Evolutionary conservation across 805 yeast species (phyloP).

Genomic region (Candida gorgasii): DNA sequence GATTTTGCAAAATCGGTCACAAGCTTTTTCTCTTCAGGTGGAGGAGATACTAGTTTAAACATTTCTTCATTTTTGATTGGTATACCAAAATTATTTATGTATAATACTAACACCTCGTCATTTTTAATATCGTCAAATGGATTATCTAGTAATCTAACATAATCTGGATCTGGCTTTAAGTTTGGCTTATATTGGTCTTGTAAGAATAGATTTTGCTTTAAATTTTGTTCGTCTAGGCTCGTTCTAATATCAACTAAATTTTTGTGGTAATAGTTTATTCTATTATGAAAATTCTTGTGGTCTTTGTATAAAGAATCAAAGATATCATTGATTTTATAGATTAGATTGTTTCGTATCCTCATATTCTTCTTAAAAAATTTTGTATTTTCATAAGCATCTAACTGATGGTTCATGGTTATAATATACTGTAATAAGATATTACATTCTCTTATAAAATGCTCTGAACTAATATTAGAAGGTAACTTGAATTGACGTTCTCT

Average conservation of each 20-base stretch:
- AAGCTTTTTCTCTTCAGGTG: slow-evolving; percentile 1
- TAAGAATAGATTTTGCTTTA: slow-evolving; percentile 16
- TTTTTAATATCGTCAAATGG: slow-evolving; percentile 15
- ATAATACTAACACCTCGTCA: slow-evolving; percentile 11
- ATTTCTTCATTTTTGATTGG: slow-evolving; percentile 10
- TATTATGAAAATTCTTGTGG: slow-evolving; percentile 23
- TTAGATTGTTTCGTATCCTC: slow-evolving; percentile 27
- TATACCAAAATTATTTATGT: slow-evolving; percentile 13
- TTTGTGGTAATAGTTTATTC: slow-evolving; percentile 23
- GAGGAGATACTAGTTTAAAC: slow-evolving; percentile 4
- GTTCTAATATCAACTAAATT: slow-evolving; percentile 20
- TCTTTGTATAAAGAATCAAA: slow-evolving; percentile 30
- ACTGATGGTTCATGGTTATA: slow-evolving; percentile 28
- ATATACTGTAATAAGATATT: slow-evolving; percentile 36
- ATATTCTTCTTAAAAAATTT: slow-evolving; percentile 17
- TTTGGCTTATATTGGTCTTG: slow-evolving; percentile 13
- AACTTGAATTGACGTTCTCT: slow-evolving; percentile 9
- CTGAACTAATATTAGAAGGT: slow-evolving; percentile 25
- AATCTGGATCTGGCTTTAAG: slow-evolving; percentile 12
- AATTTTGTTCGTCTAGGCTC: slow-evolving; percentile 27
- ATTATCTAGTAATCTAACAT: slow-evolving; percentile 6
- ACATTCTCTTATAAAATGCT: slow-evolving; percentile 37
- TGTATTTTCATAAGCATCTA: slow-evolving; percentile 20
- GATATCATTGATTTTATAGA: slow-evolving; percentile 32
- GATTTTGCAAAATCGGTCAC: background rate